phyloP scores from a whole-genome alignment of 2,329 filamentous ascomycete genomes.

The Oidium heveae region DNA sequence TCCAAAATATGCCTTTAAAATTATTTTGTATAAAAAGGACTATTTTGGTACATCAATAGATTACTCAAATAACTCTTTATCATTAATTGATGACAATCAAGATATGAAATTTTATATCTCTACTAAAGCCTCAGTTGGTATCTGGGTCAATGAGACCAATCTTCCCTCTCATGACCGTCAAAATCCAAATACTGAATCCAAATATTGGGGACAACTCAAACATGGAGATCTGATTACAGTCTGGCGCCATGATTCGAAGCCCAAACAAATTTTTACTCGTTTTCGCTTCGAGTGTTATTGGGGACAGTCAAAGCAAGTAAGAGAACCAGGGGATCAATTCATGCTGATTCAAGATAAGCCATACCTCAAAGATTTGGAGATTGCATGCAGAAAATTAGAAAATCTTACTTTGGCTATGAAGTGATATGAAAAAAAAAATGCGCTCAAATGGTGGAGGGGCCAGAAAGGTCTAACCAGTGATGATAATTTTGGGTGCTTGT shows the following conservation, averaged over 20 bases:
- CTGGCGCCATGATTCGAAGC: constrained; percentile 25
- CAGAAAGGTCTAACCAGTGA: too few species aligned
- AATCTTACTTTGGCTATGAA: constrained; percentile 2
- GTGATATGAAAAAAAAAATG: too few species aligned
- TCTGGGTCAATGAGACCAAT: constrained; percentile 49
- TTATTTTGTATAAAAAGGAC: constrained; percentile 47
- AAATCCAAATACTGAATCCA: constrained; percentile 23
- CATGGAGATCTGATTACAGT: constrained; percentile 56
- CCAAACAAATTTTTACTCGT: constrained; percentile 3
- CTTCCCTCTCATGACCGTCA: constrained; percentile 31
- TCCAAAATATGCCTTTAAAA: constrained; percentile 57
- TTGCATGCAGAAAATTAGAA: constrained; percentile 7
- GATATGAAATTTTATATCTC: constrained; percentile 41
- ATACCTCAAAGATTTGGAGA: constrained; percentile 9
- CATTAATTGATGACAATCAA: constrained; percentile 11
- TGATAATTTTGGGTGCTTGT: too few species aligned
- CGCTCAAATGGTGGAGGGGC: too few species aligned
- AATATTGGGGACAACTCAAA: constrained; percentile 42
- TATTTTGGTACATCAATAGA: constrained; percentile 25
- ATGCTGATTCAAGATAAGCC: constrained; percentile 4
- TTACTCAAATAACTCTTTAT: constrained; percentile 17
- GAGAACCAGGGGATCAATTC: constrained; percentile 6
- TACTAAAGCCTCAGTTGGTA: constrained; percentile 52
- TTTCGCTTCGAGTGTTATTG: constrained; percentile 13
- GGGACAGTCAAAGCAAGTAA: constrained; percentile 8